phyloP scores from a whole-genome alignment of 345 rosid genomes.

The Hibiscus tridactylites region DNA sequence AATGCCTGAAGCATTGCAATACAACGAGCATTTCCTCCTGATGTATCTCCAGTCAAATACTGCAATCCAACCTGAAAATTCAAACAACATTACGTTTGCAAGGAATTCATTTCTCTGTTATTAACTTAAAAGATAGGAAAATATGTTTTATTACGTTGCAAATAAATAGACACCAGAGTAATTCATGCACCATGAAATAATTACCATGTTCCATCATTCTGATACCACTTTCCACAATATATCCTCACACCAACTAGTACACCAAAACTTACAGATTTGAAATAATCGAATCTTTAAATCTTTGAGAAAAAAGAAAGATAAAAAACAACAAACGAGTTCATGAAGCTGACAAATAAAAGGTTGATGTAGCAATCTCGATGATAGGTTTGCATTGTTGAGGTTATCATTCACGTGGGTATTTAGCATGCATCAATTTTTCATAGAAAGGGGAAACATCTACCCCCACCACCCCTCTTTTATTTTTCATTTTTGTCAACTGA shows the following conservation, averaged over 20 bases:
- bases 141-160: background rate
- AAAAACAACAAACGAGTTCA: background rate
- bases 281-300: background rate
- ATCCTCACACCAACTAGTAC: background rate
- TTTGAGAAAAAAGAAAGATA: background rate
- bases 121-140: background rate
- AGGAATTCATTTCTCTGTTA: constrained; percentile 12
- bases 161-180: background rate
- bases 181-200: background rate
- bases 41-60: constrained; percentile 54
- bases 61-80: constrained; percentile 57
- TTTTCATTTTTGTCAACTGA: background rate
- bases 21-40: constrained; percentile 78
- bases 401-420: background rate
- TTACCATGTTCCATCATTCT: background rate
- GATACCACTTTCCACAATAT: background rate
- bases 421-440: background rate
- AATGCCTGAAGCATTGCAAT: constrained; percentile 75
- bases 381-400: background rate
- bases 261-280: background rate
- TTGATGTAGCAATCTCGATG: background rate
- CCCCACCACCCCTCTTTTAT: background rate
- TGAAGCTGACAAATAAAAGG: background rate
- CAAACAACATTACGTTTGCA: background rate
- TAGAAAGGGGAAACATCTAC: background rate